Evolutionary conservation across 805 yeast species (phyloP), one percentile per base, ranked within the genome.

Genomic region (Myxozyma sirexii): DNA sequence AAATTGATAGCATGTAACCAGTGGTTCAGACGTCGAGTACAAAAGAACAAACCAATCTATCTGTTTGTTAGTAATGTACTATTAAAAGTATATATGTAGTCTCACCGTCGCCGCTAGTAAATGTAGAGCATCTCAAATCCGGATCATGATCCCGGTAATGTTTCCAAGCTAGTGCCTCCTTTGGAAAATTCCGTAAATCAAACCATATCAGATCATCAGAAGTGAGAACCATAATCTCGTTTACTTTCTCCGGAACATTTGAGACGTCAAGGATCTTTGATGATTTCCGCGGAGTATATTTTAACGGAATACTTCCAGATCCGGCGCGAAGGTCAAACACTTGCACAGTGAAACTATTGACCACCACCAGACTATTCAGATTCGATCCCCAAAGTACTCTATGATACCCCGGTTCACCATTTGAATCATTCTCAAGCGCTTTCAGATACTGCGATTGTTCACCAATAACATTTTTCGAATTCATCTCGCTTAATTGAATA

Each of bases 111-210:
- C 47, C 50, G 19, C 5, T 23, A 2, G 26, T 21, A 24, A 54
- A 54, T 1, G 50, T 26, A 3, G 59, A 26, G 23, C 60, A 56
- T 53, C 70, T 74, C 56, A 85, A 65, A 0, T 89, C 78, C 65
- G 89, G 96, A 0, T 70, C 63, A 6, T 80, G 77, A 44, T 80
- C 79, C 23, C 87, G 71, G 60, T 74, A 81, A 71, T 90, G 97
- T 61, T 85, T 86, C 92, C 96, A 88, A 0, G 92, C 81, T 0
- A 90, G 67, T 1, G 82, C 60, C 58, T 87, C 77, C 31, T 73
- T 73, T n/a, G 82, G 68, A 2, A 73, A 71, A 7, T 63, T 68
- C 1, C 74, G 72, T 15, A 64, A 55, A 17, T 70, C 69, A 19
- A 86, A 66, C 78, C 91, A 75, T 0, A 83, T 79, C 6, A 91